Conservation (phyloP, 192 early-diverging fungal genomes). For the Chytriomyces sp. region DNA sequence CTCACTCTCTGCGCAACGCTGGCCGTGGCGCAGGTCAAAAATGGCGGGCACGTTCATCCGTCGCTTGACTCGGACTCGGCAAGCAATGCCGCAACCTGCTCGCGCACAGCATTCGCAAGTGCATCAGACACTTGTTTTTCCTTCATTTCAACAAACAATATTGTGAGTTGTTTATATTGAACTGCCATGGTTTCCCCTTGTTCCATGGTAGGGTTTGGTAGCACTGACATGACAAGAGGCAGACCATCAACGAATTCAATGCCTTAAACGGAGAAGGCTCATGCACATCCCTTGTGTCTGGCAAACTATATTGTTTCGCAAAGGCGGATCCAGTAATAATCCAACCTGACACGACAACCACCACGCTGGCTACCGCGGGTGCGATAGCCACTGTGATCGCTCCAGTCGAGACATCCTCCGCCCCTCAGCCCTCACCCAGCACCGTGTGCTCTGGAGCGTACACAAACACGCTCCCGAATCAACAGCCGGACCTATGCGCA, state of each 20-base stretch:
- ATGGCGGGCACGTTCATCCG: background rate
- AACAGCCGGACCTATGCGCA: background rate
- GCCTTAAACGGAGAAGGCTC: background rate
- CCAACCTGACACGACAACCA: background rate
- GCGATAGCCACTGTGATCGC: background rate
- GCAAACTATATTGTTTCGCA: constrained; percentile 1
- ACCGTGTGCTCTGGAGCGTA: background rate
- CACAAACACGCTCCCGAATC: background rate
- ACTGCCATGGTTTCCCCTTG: background rate
- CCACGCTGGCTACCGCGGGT: background rate
- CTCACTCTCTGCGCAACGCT: background rate
- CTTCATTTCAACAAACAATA: constrained; percentile 6
- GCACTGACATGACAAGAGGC: background rate
- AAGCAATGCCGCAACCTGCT: background rate
- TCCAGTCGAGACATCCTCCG: background rate
- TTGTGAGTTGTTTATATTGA: background rate
- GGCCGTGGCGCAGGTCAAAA: too few relatives aligned
- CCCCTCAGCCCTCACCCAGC: background rate
- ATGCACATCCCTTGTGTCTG: background rate
- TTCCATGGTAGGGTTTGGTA: background rate
- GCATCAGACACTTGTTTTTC: constrained; percentile 4
- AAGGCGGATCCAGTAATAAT: background rate
- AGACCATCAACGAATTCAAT: constrained; percentile 5
- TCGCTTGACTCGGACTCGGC: background rate
- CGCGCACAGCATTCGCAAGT: background rate